Evolutionary conservation across 192 early-diverging fungal species (phyloP).

Genomic region (Umbelopsis sp.): DNA sequence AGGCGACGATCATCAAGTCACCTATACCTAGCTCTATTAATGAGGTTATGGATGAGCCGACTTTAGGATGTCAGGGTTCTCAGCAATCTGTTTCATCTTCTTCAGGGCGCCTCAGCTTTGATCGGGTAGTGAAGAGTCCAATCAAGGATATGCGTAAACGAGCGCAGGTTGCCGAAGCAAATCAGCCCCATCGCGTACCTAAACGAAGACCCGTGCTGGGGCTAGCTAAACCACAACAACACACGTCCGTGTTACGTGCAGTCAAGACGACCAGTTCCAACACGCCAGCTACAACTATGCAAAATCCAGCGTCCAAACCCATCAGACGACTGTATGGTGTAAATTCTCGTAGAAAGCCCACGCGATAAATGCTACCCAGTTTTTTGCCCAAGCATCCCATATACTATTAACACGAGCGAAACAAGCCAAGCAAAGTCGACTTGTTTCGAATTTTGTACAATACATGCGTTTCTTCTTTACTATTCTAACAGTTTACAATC

Average conservation of each 20-base stretch:
- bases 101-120: not conserved
- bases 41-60: not conserved
- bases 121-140: not conserved
- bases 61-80: not conserved
- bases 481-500: too few species aligned
- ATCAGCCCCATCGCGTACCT: not conserved
- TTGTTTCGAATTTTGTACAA: too few species aligned
- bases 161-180: not conserved
- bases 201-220: not conserved
- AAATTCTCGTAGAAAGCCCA: not conserved
- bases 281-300: not conserved
- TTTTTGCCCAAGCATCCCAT: too few species aligned
- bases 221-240: not conserved
- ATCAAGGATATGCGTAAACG: not conserved
- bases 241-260: not conserved
- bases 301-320: not conserved
- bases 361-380: not conserved
- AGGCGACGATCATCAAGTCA: conserved; percentile 1
- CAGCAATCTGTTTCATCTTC: not conserved
- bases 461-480: too few species aligned
- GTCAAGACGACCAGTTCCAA: not conserved
- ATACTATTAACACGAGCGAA: too few species aligned
- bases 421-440: too few species aligned
- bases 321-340: not conserved
- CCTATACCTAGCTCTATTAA: not conserved